Base-by-base conservation (phyloP, 768 basidiomycete genomes). In the Leucocoprinus leucothites region DNA sequence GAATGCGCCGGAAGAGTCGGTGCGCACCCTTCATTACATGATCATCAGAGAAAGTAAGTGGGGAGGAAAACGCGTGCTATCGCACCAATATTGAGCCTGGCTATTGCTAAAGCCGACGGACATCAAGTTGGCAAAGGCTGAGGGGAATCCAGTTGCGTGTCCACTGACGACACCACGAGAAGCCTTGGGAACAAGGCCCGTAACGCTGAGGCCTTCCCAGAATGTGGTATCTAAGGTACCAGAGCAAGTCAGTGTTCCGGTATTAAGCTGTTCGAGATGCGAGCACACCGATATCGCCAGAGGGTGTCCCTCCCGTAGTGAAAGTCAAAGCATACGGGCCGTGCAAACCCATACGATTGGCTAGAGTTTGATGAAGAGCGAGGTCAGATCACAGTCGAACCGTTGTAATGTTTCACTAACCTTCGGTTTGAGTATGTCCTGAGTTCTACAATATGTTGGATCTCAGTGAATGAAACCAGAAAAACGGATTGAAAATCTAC, bases 291-390 rank as follows among this genome's bases (percentile, higher is more conserved):
- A 69, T 57, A 25, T 47, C 51, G 14, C 64, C 55, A 9, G 70
- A 65, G 28, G 73, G 74, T 11, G 67, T 53, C 9, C 64, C 49
- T 31, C 73, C 71, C 40, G 68, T 65, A n/a, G 69, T 71, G 57
- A 74, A 72, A 61, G 62, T 69, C 22, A 77, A 67, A n/a, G 72
- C 71, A 55, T 72, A 73, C 2, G 72, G 72, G 6, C 72, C 72
- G 44, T 69, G 65, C 36, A 73, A 56, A 28, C 72, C 72, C 60
- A 63, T 69, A 6, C 71, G 69, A 54, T 64, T 54, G 16, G 65
- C 66, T 68, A 45, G 16, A 38, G 38, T n/a, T 4, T 3, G 9
- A n/a, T 38, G 16, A 16, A 51, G n/a, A 42, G 24, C 41, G 14
- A 2, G 16, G 19, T 34, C 22, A 50, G 14, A 28, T 13, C 26